A percentile compares a stretch with the other conserved stretches of the same genome.
These are phyloP conservation scores for Yarrowia sp. DNA, from an alignment of 805 yeast genomes.

Conservation along the genomic window DNA sequence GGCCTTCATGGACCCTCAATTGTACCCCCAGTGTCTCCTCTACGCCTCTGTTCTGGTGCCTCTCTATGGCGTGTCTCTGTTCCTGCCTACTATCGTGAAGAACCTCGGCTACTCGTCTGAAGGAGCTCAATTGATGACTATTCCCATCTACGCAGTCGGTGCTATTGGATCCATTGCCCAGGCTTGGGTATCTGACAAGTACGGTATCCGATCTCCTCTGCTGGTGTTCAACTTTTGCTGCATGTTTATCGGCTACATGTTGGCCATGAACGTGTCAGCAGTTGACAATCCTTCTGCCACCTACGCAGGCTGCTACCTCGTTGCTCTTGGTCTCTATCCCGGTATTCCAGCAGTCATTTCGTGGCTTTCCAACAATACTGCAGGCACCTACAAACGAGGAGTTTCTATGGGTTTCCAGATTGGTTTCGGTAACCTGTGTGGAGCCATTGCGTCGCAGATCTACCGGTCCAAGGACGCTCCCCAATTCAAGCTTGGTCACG, in stretches of 20 bases:
- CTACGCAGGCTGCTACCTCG: slow-evolving; percentile 65
- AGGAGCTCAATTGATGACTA: slow-evolving; percentile 58
- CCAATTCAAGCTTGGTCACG: slow-evolving; percentile 59
- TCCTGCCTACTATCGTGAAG: slow-evolving; percentile 62
- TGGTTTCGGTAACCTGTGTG: slow-evolving; percentile 71
- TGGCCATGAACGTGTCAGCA: slow-evolving; percentile 56
- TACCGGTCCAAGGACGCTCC: slow-evolving; percentile 63
- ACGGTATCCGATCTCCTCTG: slow-evolving; percentile 49
- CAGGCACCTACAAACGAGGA: slow-evolving; percentile 62
- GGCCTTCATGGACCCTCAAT: slow-evolving; percentile 59
- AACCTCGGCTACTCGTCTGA: slow-evolving; percentile 66
- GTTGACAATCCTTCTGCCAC: slow-evolving; percentile 40
- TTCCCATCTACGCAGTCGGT: slow-evolving; percentile 54
- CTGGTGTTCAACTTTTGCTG: slow-evolving; percentile 45
- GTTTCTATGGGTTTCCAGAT: slow-evolving; percentile 62
- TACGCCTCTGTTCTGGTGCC: slow-evolving; percentile 65
- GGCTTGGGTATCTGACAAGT: slow-evolving; percentile 46
- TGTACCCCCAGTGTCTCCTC: slow-evolving; percentile 59
- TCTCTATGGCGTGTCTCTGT: slow-evolving; percentile 65
- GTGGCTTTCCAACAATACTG: slow-evolving; percentile 63
- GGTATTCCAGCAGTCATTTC: slow-evolving; percentile 67
- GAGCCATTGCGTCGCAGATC: slow-evolving; percentile 62
- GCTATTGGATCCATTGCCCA: slow-evolving; percentile 47
- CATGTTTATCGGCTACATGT: slow-evolving; percentile 50
- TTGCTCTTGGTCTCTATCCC: slow-evolving; percentile 61